These are phyloP conservation scores for Phytopythium montanum DNA, from an alignment of 352 stramenopile genomes.

Conservation along the genomic window DNA sequence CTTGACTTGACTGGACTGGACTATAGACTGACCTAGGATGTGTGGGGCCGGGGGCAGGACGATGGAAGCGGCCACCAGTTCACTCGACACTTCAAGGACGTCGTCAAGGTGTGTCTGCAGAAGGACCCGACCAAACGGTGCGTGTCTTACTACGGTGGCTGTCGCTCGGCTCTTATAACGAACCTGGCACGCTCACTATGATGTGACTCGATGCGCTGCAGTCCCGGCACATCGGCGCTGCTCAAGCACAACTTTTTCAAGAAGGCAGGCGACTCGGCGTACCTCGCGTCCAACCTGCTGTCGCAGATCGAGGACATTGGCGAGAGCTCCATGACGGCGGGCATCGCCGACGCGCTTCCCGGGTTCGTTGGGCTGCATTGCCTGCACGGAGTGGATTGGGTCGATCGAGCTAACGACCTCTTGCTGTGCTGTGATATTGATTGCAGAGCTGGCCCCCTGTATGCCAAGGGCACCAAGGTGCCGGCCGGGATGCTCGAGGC, in stretches of 20 bases:
- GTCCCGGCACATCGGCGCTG: constrained; percentile 70
- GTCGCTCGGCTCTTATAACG: not conserved
- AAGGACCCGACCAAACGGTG: constrained; percentile 86
- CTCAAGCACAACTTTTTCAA: constrained; percentile 91
- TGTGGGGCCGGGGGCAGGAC: constrained; percentile 45
- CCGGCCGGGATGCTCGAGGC: constrained; percentile 48
- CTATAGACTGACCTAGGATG: too few species aligned
- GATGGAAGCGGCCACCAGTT: constrained; percentile 83
- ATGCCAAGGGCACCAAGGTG: constrained; percentile 76
- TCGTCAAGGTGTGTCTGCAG: constrained; percentile 87
- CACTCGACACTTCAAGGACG: constrained; percentile 83
- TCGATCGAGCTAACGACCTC: not conserved
- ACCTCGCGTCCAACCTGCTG: constrained; percentile 61
- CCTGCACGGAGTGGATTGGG: not conserved
- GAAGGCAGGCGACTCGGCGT: constrained; percentile 72
- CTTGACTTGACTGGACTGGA: too few species aligned
- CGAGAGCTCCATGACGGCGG: constrained; percentile 84
- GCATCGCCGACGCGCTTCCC: constrained; percentile 74
- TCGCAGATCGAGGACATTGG: constrained; percentile 85
- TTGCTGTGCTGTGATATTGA: not conserved
- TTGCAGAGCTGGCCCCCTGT: constrained; percentile 69
- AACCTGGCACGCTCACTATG: not conserved
- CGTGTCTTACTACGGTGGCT: not conserved
- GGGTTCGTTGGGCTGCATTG: constrained; percentile 35
- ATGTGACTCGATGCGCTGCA: constrained; percentile 13